Percentiles rank a stretch among this genome's conserved stretches.
Evolutionary conservation across 164 flowering plant species (phyloP).

Genomic region (Macadamia tetraphylla): DNA sequence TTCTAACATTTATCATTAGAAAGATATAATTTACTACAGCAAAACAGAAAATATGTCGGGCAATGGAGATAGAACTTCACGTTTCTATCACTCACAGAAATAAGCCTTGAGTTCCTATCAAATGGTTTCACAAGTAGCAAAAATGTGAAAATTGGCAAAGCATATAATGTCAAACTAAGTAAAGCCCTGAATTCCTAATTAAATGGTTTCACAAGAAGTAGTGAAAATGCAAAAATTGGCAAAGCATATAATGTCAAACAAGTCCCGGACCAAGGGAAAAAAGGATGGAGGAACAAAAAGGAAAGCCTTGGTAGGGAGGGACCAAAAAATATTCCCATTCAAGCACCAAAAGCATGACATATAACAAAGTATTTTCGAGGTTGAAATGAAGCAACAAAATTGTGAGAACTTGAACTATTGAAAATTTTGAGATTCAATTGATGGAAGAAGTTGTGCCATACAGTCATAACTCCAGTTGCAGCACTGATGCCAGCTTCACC

Average conservation of each 20-base stretch:
- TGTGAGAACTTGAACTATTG: not conserved
- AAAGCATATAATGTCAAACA: not conserved
- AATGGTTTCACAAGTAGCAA: not conserved
- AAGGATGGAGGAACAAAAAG: not conserved
- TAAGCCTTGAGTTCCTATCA: not conserved
- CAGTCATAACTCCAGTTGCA: constrained; percentile 99
- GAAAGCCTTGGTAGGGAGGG: not conserved
- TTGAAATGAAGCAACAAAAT: constrained; percentile 5
- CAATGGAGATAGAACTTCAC: too few species aligned
- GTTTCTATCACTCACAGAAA: too few species aligned
- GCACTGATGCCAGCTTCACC: constrained; percentile 99
- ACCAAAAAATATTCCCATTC: not conserved
- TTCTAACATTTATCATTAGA: too few species aligned
- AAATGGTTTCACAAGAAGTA: not conserved
- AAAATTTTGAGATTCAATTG: constrained; percentile 2
- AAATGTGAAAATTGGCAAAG: too few species aligned
- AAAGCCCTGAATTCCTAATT: not conserved
- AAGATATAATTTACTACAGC: too few species aligned
- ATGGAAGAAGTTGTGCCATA: constrained; percentile 28
- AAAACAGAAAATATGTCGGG: too few species aligned
- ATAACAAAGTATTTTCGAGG: constrained; percentile 17
- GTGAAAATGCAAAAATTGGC: not conserved
- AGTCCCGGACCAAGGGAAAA: not conserved
- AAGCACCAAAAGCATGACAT: constrained; percentile 7
- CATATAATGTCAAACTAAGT: too few species aligned